A percentile compares a stretch with the other conserved stretches of the same genome.
These are phyloP conservation scores for Yamadazyma siamensis DNA, from an alignment of 1,139 yeast species.

Conservation along the genomic window DNA sequence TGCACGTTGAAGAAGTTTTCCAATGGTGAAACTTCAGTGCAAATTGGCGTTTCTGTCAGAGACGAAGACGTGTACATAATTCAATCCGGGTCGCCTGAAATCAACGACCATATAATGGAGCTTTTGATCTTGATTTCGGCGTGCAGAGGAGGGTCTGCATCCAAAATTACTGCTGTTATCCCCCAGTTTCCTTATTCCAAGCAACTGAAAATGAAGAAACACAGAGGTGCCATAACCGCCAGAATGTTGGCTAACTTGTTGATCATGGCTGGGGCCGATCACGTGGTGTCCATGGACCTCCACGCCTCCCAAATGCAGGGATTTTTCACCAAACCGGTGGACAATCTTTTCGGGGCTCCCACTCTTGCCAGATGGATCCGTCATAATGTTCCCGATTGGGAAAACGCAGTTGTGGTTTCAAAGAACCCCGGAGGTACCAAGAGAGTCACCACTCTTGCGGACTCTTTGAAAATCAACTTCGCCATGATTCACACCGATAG, in stretches of 20 bases:
- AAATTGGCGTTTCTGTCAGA: slow-evolving; percentile 73
- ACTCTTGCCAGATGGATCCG: slow-evolving; percentile 95
- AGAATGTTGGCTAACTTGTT: slow-evolving; percentile 94
- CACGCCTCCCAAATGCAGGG: slow-evolving; percentile 99
- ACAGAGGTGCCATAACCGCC: slow-evolving; percentile 98
- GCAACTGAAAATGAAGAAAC: slow-evolving; percentile 97
- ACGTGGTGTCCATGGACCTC: slow-evolving; percentile 94
- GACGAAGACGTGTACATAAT: slow-evolving; percentile 87
- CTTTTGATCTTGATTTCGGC: slow-evolving; percentile 88
- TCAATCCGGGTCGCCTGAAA: slow-evolving; percentile 85
- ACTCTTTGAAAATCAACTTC: slow-evolving; percentile 88
- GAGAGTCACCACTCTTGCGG: slow-evolving; percentile 95
- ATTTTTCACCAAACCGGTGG: slow-evolving; percentile 94
- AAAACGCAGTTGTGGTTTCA: slow-evolving; percentile 81
- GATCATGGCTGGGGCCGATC: slow-evolving; percentile 99
- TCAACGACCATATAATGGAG: slow-evolving; percentile 97
- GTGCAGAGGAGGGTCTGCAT: slow-evolving; percentile 96
- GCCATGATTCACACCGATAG: slow-evolving; percentile 99
- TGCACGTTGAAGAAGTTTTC: slow-evolving; percentile 88
- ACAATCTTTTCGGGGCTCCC: slow-evolving; percentile 93
- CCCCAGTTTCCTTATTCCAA: slow-evolving; percentile 98
- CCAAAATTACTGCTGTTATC: slow-evolving; percentile 92
- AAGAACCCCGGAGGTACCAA: slow-evolving; percentile 99
- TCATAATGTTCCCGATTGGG: slow-evolving; percentile 81
- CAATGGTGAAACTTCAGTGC: slow-evolving; percentile 83